phyloP scores from a whole-genome alignment of 108 stramenopile species.

The Nitzschia sp. region DNA sequence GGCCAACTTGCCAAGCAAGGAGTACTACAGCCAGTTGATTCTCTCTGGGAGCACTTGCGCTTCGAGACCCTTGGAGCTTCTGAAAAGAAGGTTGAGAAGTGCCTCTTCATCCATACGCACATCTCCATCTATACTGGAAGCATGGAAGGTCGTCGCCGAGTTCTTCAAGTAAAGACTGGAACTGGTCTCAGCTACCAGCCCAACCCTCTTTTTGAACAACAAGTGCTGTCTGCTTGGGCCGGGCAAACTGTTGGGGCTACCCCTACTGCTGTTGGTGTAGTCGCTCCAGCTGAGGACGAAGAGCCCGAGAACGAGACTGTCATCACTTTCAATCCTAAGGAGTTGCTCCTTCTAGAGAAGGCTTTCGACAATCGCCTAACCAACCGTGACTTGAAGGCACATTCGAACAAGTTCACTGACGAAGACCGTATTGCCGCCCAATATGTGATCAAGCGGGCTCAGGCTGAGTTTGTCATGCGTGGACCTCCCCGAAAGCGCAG shows the following conservation, averaged over 20 bases:
- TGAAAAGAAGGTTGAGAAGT: conserved; percentile 25
- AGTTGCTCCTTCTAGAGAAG: conserved; percentile 37
- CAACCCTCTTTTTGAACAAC: conserved; percentile 33
- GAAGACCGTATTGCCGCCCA: conserved; percentile 29
- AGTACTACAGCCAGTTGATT: conserved; percentile 33
- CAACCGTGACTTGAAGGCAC: conserved; percentile 23
- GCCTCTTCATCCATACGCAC: conserved; percentile 35
- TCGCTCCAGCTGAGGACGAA: conserved; percentile 1
- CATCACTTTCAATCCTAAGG: conserved; percentile 39
- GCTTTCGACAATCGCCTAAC: conserved; percentile 34
- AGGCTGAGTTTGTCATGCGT: conserved; percentile 33
- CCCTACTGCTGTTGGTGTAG: not conserved
- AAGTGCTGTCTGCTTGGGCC: conserved; percentile 30
- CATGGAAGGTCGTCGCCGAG: conserved; percentile 23
- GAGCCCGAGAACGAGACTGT: conserved; percentile 16
- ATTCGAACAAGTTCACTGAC: conserved; percentile 32
- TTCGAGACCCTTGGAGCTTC: conserved; percentile 6
- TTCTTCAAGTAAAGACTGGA: conserved; percentile 36
- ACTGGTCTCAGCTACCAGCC: conserved; percentile 19
- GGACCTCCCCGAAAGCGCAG: conserved; percentile 24
- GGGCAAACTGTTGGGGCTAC: conserved; percentile 9
- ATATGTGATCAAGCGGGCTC: conserved; percentile 27
- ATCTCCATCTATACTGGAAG: conserved; percentile 19
- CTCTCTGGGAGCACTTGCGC: conserved; percentile 42
- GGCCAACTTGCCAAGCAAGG: conserved; percentile 27